Percentiles rank a stretch among this genome's conserved stretches.
Evolutionary conservation across 2,329 filamentous ascomycete genomes (phyloP).

Genomic region (Hirsutella rhossiliensis): DNA sequence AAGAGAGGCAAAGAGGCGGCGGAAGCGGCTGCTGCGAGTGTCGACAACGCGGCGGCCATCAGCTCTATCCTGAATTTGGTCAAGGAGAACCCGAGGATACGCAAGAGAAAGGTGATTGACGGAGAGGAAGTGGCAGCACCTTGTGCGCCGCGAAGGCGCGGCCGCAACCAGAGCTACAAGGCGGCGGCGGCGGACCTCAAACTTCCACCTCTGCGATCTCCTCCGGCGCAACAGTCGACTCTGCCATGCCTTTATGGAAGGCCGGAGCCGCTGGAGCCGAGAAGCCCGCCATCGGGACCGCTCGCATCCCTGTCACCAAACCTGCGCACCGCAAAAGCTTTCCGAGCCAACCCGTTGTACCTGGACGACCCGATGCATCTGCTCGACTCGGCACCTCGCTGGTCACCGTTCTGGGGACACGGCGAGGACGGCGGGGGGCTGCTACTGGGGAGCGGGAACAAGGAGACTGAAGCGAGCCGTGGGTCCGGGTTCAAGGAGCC

Average conservation of each 20-base stretch:
- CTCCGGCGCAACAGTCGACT: constrained; percentile 6
- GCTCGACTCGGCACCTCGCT: constrained; percentile 8
- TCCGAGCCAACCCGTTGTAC: constrained; percentile 11
- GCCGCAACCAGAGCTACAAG: constrained; percentile 1
- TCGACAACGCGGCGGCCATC: constrained; percentile 2
- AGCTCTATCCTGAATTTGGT: constrained; percentile 39
- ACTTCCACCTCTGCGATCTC: constrained; percentile 18
- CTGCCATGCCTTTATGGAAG: constrained; percentile 7
- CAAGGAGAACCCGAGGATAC: constrained; percentile 32
- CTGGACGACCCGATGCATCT: constrained; percentile 10
- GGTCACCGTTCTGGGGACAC: constrained; percentile 3
- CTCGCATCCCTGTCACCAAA: constrained; percentile 19
- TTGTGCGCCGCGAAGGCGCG: constrained; percentile 5
- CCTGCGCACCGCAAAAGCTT: constrained; percentile 10
- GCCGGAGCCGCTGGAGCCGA: constrained; percentile 17
- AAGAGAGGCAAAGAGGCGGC: constrained; percentile 1
- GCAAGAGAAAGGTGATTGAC: constrained; percentile 34
- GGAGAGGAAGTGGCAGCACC: constrained; percentile 20
- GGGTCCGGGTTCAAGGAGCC: not conserved
- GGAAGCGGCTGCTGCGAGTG: not conserved
- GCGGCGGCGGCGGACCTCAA: constrained; percentile 8
- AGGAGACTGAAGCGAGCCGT: not conserved
- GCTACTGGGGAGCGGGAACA: not conserved
- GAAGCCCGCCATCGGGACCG: constrained; percentile 14
- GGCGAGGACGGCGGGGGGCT: not conserved